A percentile compares a stretch with the other conserved stretches of the same genome.
phyloP scores from a whole-genome alignment of 164 flowering plant species.

The Liquidambar formosana region DNA sequence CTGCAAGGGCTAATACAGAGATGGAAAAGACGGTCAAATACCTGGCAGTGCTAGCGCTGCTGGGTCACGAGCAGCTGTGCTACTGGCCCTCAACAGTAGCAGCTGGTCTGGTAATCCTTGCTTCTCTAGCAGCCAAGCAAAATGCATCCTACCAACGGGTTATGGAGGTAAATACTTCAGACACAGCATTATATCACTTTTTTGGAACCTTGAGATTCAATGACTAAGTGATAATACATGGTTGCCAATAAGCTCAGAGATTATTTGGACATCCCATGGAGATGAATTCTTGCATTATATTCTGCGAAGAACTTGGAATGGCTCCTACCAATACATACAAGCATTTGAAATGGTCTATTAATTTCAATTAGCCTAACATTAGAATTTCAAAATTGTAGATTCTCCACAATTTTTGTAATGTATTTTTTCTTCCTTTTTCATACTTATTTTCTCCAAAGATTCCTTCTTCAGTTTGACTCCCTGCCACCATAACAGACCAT shows the following conservation, averaged over 20 bases:
- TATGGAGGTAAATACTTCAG: conserved; percentile 47
- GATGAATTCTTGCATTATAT: background rate
- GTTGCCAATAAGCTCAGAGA: background rate
- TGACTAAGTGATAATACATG: background rate
- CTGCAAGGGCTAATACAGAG: conserved; percentile 60
- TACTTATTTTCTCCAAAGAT: too few relatives aligned
- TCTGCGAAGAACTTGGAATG: background rate
- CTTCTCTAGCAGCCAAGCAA: conserved; percentile 49
- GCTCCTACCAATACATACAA: background rate
- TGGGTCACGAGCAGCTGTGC: conserved; percentile 58
- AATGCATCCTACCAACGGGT: conserved; percentile 50
- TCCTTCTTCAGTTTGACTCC: too few relatives aligned
- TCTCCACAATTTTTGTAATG: too few relatives aligned
- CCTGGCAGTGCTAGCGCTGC: conserved; percentile 60
- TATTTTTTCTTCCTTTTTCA: too few relatives aligned
- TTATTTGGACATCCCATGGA: background rate
- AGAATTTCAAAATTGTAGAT: too few relatives aligned
- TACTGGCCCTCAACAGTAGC: conserved; percentile 92
- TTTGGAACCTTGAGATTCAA: background rate
- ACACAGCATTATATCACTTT: background rate
- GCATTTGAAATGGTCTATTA: background rate
- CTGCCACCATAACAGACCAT: too few relatives aligned
- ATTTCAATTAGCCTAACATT: background rate
- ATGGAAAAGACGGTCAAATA: conserved; percentile 58
- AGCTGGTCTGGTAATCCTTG: conserved; percentile 78